These are phyloP conservation scores for Mortierella claussenii DNA, from an alignment of 192 early-diverging fungal species.

Conservation along the genomic window DNA sequence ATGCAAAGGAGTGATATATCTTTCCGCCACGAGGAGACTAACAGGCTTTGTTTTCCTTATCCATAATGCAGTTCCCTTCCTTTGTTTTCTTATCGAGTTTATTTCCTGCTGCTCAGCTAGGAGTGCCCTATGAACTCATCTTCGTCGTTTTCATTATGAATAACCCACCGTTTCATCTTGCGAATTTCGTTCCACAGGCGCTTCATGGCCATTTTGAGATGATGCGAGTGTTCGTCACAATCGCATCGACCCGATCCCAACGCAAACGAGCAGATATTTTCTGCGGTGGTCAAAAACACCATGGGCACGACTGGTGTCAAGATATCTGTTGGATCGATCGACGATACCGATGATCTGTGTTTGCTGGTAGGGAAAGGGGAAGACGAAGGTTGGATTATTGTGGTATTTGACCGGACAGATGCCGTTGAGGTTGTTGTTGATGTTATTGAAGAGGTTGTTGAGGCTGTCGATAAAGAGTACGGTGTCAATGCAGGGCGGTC, in stretches of 20 bases:
- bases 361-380: too few relatives aligned
- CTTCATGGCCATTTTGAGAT: slow-evolving; percentile 31
- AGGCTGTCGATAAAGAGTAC: not conserved
- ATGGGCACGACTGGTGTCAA: slow-evolving; percentile 9
- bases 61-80: too few relatives aligned
- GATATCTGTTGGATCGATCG: not conserved
- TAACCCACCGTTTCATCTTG: slow-evolving; percentile 42
- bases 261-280: slow-evolving; percentile 28
- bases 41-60: too few relatives aligned
- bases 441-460: not conserved
- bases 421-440: not conserved
- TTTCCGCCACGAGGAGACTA: too few relatives aligned
- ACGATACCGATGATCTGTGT: too few relatives aligned
- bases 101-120: too few relatives aligned
- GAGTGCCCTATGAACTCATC: slow-evolving; percentile 18
- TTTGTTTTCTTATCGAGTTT: too few relatives aligned
- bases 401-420: not conserved
- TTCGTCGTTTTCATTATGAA: slow-evolving; percentile 15
- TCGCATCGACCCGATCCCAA: slow-evolving; percentile 34
- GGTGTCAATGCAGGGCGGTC: not conserved
- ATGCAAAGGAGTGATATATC: too few relatives aligned
- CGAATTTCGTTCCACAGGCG: slow-evolving; percentile 33
- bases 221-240: slow-evolving; percentile 23
- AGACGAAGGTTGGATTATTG: not conserved
- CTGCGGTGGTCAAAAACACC: slow-evolving; percentile 39